Percentiles rank a stretch among this genome's conserved stretches.
phyloP scores from a whole-genome alignment of 345 rosid species.

The Lumnitzera racemosa region DNA sequence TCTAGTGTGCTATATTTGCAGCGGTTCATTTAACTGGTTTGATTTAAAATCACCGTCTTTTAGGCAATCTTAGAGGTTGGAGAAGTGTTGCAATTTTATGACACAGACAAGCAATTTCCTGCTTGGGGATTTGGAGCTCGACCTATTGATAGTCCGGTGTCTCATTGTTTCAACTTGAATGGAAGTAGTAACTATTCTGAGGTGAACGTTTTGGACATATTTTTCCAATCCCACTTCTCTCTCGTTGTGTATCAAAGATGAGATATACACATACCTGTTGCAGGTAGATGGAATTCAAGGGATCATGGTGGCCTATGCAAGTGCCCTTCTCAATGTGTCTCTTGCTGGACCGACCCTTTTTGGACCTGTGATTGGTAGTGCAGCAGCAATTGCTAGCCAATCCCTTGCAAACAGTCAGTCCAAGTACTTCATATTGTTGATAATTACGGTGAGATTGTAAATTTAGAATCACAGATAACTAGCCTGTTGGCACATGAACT shows the following conservation, averaged over 20 bases:
- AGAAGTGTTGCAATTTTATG: slow-evolving; percentile 85
- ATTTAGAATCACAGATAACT: background rate
- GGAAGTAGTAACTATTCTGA: slow-evolving; percentile 80
- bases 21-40: background rate
- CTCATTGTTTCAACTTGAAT: slow-evolving; percentile 89
- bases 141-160: slow-evolving; percentile 93
- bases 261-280: slow-evolving; percentile 8
- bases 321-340: slow-evolving; percentile 81
- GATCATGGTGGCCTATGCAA: slow-evolving; percentile 68
- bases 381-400: slow-evolving; percentile 64
- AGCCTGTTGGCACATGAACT: background rate
- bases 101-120: slow-evolving; percentile 69
- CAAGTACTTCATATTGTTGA: slow-evolving; percentile 70
- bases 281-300: slow-evolving; percentile 95
- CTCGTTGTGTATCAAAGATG: background rate
- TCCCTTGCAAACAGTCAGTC: slow-evolving; percentile 54
- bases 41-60: background rate
- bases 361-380: slow-evolving; percentile 72
- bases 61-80: slow-evolving; percentile 90
- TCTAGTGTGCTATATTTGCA: background rate
- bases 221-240: slow-evolving; percentile 3
- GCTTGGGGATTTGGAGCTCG: slow-evolving; percentile 99
- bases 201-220: slow-evolving; percentile 28
- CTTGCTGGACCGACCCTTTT: slow-evolving; percentile 96
- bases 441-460: slow-evolving; percentile 66